Conservation (phyloP, 2,329 filamentous ascomycete species). For the Fusarium duplospermum region DNA sequence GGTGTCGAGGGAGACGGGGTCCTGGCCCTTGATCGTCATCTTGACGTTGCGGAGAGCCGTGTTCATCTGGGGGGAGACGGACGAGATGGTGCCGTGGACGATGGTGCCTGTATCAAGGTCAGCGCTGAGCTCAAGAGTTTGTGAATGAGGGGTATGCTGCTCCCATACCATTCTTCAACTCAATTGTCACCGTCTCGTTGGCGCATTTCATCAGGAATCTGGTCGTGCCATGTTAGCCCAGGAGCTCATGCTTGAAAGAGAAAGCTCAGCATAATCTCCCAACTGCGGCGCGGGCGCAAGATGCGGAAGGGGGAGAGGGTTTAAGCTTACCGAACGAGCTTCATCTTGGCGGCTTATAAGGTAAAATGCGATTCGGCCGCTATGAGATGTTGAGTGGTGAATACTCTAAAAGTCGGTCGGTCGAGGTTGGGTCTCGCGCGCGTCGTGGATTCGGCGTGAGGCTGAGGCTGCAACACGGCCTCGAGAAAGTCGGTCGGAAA, state of each 20-base stretch:
- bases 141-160: neutral
- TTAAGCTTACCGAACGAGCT: slow-evolving; percentile 88
- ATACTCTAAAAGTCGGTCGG: slow-evolving; percentile 16
- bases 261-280: slow-evolving; percentile 35
- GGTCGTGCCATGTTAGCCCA: slow-evolving; percentile 45
- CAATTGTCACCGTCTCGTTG: slow-evolving; percentile 98
- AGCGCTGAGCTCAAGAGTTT: slow-evolving; percentile 14
- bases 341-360: slow-evolving; percentile 72
- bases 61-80: slow-evolving; percentile 98
- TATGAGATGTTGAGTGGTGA: slow-evolving; percentile 5
- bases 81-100: slow-evolving; percentile 95
- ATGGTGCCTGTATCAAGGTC: slow-evolving; percentile 77
- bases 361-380: slow-evolving; percentile 12
- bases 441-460: slow-evolving; percentile 41
- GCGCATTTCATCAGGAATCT: slow-evolving; percentile 99
- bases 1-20: slow-evolving; percentile 88
- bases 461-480: slow-evolving; percentile 40
- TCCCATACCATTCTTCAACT: slow-evolving; percentile 92
- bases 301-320: neutral
- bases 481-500: slow-evolving; percentile 48
- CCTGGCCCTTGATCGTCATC: slow-evolving; percentile 91
- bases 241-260: slow-evolving; percentile 31
- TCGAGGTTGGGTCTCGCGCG: slow-evolving; percentile 23
- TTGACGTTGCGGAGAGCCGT: slow-evolving; percentile 95
- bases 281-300: slow-evolving; percentile 16